These are phyloP conservation scores for Arabidopsis hybrid DNA, from an alignment of 441 rosid genomes.

Conservation along the genomic window DNA sequence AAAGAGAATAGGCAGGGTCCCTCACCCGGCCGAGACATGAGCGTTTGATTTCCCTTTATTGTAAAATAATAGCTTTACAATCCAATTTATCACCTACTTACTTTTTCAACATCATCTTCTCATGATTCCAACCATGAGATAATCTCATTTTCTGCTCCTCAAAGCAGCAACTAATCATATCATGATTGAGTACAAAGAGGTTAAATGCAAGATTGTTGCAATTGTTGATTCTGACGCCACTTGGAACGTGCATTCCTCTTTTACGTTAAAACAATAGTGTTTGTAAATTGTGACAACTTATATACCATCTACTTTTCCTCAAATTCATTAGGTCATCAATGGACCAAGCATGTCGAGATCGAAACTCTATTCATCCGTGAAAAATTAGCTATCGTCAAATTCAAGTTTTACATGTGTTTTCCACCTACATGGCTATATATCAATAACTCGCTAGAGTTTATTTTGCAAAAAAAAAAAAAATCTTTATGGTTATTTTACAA, in stretches of 20 bases:
- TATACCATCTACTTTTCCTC: too few species aligned
- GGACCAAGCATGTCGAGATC: not conserved
- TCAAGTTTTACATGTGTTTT: not conserved
- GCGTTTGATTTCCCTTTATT: not conserved
- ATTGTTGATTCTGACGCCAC: too few species aligned
- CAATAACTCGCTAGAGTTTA: not conserved
- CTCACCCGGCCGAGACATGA: constrained; percentile 35
- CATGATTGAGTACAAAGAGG: too few species aligned
- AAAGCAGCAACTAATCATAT: too few species aligned
- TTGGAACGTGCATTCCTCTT: not conserved
- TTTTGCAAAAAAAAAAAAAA: not conserved
- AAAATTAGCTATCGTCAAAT: too few species aligned
- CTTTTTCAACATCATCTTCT: not conserved
- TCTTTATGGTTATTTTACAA: not conserved
- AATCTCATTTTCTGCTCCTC: too few species aligned
- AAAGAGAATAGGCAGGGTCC: constrained; percentile 38
- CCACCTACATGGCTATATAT: too few species aligned
- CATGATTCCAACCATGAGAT: too few species aligned
- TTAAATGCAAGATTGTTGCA: too few species aligned
- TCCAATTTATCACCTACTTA: not conserved
- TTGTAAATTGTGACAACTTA: too few species aligned
- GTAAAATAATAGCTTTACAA: not conserved
- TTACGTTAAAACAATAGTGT: too few species aligned
- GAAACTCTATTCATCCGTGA: not conserved
- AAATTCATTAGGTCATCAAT: not conserved